phyloP scores from a whole-genome alignment of 1,139 yeast genomes.

The Diutina rugosa region DNA sequence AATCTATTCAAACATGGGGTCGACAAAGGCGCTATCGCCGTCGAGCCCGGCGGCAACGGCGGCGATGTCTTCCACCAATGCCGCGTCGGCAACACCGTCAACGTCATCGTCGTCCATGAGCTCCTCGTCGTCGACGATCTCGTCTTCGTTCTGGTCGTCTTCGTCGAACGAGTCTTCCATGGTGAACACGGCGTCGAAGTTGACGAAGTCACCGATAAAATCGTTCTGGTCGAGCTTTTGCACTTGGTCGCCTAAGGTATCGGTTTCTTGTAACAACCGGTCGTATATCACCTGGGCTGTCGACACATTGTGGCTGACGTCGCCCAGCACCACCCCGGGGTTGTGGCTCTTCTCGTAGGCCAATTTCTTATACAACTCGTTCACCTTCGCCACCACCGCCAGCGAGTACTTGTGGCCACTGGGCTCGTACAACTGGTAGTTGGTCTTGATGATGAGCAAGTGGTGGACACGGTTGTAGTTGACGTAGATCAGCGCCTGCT shows the following conservation, averaged over 20 bases:
- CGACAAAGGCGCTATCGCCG: not conserved
- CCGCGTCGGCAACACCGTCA: conserved; percentile 23
- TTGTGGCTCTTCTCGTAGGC: not conserved
- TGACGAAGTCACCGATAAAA: not conserved
- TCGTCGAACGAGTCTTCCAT: not conserved
- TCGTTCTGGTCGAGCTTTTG: not conserved
- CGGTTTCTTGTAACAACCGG: not conserved
- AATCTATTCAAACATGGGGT: not conserved
- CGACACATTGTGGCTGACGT: not conserved
- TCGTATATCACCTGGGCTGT: conserved; percentile 1
- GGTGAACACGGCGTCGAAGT: not conserved
- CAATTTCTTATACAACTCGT: not conserved
- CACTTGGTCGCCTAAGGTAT: not conserved
- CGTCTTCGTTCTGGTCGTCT: not conserved
- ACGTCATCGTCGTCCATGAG: not conserved
- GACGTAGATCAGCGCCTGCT: conserved; percentile 1
- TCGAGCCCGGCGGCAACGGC: conserved; percentile 10
- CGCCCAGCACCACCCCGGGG: not conserved
- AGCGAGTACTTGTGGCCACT: conserved; percentile 1
- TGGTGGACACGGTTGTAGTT: not conserved
- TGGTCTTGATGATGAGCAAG: conserved; percentile 1
- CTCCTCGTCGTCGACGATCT: not conserved
- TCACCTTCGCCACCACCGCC: conserved; percentile 2
- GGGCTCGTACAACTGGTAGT: not conserved
- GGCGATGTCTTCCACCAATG: conserved; percentile 44